Conservation (phyloP, 75 land plant species). For the Pinus albicaulis region DNA sequence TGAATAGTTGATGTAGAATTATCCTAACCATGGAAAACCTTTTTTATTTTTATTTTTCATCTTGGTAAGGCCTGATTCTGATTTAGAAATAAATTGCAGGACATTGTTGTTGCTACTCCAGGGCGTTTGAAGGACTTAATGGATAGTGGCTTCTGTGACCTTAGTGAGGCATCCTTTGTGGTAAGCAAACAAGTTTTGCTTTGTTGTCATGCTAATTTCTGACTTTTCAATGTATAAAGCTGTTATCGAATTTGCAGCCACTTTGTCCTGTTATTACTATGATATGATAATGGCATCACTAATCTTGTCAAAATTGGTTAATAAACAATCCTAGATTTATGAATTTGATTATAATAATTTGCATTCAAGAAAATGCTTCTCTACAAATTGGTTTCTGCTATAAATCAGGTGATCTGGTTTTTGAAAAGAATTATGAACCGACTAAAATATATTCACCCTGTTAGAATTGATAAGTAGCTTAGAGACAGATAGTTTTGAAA, state of each 20-base stretch:
- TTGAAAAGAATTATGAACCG: neutral
- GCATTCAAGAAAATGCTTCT: neutral
- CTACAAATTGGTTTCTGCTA: neutral
- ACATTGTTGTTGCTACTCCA: slow-evolving; percentile 90
- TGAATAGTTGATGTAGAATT: neutral
- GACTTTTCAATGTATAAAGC: neutral
- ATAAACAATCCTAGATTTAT: neutral
- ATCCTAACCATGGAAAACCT: neutral
- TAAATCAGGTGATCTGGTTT: neutral
- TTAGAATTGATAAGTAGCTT: neutral
- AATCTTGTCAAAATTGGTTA: neutral
- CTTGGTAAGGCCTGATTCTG: neutral
- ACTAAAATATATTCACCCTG: neutral
- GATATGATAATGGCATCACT: neutral
- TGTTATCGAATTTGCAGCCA: neutral
- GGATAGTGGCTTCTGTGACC: slow-evolving; percentile 73
- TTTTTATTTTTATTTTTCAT: neutral
- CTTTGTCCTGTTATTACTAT: neutral
- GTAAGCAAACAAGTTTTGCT: slow-evolving; percentile 26
- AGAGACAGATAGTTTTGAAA: neutral
- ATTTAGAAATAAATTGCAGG: slow-evolving; percentile 34
- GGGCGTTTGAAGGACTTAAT: slow-evolving; percentile 89
- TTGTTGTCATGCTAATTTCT: neutral
- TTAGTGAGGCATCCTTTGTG: slow-evolving; percentile 77
- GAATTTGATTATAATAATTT: neutral